Evolutionary conservation across 805 yeast genomes (phyloP).

Genomic region (Clavispora vitiphila): DNA sequence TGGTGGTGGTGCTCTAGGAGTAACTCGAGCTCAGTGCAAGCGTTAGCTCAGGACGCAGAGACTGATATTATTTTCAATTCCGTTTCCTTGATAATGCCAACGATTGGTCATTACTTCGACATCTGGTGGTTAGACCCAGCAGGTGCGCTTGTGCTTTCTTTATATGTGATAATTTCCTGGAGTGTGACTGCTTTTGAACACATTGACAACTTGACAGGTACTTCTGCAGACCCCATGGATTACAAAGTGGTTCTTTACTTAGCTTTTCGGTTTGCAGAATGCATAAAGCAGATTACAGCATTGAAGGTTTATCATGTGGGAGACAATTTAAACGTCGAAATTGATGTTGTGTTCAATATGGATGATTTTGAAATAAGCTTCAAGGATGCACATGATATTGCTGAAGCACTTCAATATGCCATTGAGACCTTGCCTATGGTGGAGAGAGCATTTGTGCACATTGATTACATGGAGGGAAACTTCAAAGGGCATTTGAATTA

Average conservation of each 20-base stretch:
- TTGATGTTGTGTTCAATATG: slow-evolving; percentile 54
- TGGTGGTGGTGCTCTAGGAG: slow-evolving; percentile 60
- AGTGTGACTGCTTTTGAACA: slow-evolving; percentile 61
- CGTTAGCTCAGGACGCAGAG: slow-evolving; percentile 76
- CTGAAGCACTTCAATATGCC: slow-evolving; percentile 77
- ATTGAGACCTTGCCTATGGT: slow-evolving; percentile 72
- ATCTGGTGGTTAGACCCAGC: slow-evolving; percentile 72
- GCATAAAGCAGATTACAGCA: slow-evolving; percentile 58
- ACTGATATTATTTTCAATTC: slow-evolving; percentile 73
- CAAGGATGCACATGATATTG: slow-evolving; percentile 73
- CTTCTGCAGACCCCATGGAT: slow-evolving; percentile 58
- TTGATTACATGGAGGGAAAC: slow-evolving; percentile 54
- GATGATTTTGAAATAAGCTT: slow-evolving; percentile 44
- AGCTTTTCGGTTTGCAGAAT: slow-evolving; percentile 63
- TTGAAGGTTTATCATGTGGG: slow-evolving; percentile 76
- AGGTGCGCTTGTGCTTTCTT: slow-evolving; percentile 62
- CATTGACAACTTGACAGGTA: slow-evolving; percentile 70
- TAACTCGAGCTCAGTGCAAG: slow-evolving; percentile 64
- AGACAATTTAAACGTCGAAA: slow-evolving; percentile 70
- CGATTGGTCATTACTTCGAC: slow-evolving; percentile 46
- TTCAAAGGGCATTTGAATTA: slow-evolving; percentile 36
- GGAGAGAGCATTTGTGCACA: slow-evolving; percentile 77
- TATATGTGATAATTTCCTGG: slow-evolving; percentile 65
- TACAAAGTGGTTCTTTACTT: slow-evolving; percentile 63
- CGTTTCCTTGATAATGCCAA: slow-evolving; percentile 68